These are phyloP conservation scores for Pyrus hybrid DNA, from an alignment of 331 rosid species.

Conservation along the genomic window DNA sequence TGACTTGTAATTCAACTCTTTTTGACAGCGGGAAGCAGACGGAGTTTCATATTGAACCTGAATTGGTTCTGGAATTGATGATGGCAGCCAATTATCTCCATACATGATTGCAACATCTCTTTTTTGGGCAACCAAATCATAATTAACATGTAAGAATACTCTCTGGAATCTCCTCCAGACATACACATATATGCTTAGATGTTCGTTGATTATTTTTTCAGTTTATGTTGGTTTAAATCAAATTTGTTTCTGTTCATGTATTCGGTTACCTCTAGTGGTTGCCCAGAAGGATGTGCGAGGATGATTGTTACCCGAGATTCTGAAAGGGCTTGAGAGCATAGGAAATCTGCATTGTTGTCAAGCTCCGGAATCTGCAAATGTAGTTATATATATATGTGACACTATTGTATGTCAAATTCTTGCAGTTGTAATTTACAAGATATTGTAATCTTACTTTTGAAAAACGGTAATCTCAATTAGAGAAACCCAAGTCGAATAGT, in stretches of 20 bases:
- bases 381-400: background rate
- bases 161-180: background rate
- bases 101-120: constrained; percentile 36
- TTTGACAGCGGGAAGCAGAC: constrained; percentile 75
- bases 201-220: background rate
- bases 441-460: background rate
- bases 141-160: constrained; percentile 14
- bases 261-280: constrained; percentile 12
- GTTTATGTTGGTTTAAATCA: background rate
- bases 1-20: constrained; percentile 10
- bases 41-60: constrained; percentile 87
- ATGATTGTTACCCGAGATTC: constrained; percentile 14
- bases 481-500: background rate
- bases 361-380: constrained; percentile 8
- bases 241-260: background rate
- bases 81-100: constrained; percentile 96
- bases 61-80: constrained; percentile 81
- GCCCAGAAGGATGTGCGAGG: constrained; percentile 9
- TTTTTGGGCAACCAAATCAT: constrained; percentile 3
- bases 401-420: constrained; percentile 1
- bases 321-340: constrained; percentile 4
- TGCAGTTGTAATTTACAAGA: background rate
- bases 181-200: background rate
- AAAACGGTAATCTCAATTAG: background rate
- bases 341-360: background rate